Evolutionary conservation across 2,329 filamentous ascomycete species (phyloP).

Genomic region (Penicillium griseofulvum): DNA sequence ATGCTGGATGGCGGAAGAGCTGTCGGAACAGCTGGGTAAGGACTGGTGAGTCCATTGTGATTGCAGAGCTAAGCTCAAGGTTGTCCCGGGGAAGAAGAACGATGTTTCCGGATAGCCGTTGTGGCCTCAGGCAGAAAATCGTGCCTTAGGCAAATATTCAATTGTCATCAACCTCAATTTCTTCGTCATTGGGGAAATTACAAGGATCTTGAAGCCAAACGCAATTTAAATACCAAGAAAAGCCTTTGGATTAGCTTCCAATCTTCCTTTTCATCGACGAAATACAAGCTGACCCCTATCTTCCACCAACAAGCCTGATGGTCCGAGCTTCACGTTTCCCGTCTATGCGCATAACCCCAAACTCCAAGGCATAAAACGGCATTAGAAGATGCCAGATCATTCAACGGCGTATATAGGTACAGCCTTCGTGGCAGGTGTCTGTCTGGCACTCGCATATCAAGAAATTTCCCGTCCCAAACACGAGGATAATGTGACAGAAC

Average conservation of each 20-base stretch:
- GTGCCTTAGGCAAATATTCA: conserved; percentile 2
- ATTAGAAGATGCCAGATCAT: conserved; percentile 32
- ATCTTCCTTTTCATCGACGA: background rate
- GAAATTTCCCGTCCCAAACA: conserved; percentile 71
- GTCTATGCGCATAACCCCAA: conserved; percentile 10
- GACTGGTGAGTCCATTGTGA: conserved; percentile 74
- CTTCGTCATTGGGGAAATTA: background rate
- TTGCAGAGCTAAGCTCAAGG: conserved; percentile 7
- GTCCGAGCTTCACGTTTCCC: conserved; percentile 39
- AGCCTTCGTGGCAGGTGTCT: conserved; percentile 74
- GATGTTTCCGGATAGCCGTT: conserved; percentile 17
- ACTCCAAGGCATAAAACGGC: conserved; percentile 9
- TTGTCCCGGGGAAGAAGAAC: conserved; percentile 2
- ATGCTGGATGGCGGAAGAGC: conserved; percentile 73
- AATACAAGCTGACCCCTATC: background rate
- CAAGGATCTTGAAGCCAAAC: background rate
- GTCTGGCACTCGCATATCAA: conserved; percentile 74
- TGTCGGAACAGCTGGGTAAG: conserved; percentile 77
- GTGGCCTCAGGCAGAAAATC: conserved; percentile 6
- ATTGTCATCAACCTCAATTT: background rate
- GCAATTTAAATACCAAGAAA: too few relatives aligned
- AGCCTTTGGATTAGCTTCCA: background rate
- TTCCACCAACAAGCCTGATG: conserved; percentile 18
- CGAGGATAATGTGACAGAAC: conserved; percentile 17
- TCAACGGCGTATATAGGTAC: conserved; percentile 58